Evolutionary conservation across 1,139 yeast species (phyloP).

Genomic region (Candida neerlandica): DNA sequence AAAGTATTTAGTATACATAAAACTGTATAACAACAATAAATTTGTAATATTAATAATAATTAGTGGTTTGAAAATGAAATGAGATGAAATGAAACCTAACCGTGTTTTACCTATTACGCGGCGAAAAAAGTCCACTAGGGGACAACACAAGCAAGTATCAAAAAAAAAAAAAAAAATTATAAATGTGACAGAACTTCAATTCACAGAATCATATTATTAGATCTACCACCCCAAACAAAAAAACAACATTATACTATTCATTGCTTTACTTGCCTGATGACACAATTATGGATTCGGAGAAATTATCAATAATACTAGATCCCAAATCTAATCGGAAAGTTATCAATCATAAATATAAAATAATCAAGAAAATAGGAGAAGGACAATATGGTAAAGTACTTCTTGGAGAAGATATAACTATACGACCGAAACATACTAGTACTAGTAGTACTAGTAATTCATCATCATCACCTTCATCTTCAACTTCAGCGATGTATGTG

Average conservation of each 20-base stretch:
- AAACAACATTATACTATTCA: too few relatives aligned
- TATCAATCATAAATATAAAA: constrained; percentile 37
- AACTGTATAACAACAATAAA: background rate
- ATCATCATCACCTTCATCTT: background rate
- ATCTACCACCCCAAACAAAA: background rate
- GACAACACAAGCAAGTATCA: too few relatives aligned
- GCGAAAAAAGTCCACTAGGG: background rate
- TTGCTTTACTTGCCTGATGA: too few relatives aligned
- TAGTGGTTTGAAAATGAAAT: too few relatives aligned
- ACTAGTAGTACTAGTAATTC: background rate
- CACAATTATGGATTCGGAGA: constrained; percentile 28
- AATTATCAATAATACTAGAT: constrained; percentile 35
- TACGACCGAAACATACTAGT: background rate
- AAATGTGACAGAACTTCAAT: too few relatives aligned
- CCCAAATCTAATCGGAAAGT: constrained; percentile 32
- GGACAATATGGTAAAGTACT: constrained; percentile 50
- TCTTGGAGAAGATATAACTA: constrained; percentile 29
- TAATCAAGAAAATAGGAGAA: constrained; percentile 44
- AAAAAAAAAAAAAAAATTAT: too few relatives aligned
- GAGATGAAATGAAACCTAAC: background rate
- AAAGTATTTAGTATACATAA: background rate
- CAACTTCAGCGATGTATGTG: constrained; percentile 22
- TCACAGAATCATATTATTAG: too few relatives aligned
- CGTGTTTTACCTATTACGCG: background rate
- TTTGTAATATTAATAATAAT: constrained; percentile 5